Evolutionary conservation across 495 filamentous ascomycete species (phyloP).

Genomic region (Aspergillus wentii): DNA sequence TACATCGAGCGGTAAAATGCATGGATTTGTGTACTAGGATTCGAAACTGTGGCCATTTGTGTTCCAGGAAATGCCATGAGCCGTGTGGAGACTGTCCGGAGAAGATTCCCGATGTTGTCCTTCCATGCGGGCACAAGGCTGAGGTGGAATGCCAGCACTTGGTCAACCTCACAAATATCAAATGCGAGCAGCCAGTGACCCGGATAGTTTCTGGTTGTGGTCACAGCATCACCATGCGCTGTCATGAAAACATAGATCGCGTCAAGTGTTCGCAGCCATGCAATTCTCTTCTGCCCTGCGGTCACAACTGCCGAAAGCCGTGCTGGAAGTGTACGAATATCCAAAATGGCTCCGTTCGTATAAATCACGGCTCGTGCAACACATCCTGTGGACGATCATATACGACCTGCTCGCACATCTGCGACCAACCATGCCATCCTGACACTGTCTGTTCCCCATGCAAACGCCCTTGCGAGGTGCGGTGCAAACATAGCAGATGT

Average conservation of each 20-base stretch:
- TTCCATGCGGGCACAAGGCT: conserved; percentile 56
- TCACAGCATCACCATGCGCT: conserved; percentile 48
- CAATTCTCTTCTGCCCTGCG: conserved; percentile 44
- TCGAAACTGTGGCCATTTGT: conserved; percentile 56
- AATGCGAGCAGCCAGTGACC: conserved; percentile 34
- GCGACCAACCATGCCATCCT: conserved; percentile 50
- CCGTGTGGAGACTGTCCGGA: conserved; percentile 31
- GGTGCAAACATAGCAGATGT: conserved; percentile 59
- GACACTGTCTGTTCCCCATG: conserved; percentile 52
- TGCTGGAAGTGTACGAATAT: conserved; percentile 47
- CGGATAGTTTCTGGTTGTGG: conserved; percentile 46
- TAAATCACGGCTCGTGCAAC: conserved; percentile 47
- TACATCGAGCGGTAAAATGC: conserved; percentile 62
- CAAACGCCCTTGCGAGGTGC: conserved; percentile 50
- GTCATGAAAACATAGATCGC: conserved; percentile 37
- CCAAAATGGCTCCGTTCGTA: conserved; percentile 15
- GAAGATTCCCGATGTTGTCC: conserved; percentile 41
- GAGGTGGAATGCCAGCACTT: too few species aligned
- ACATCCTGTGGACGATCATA: conserved; percentile 49
- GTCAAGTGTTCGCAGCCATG: conserved; percentile 47
- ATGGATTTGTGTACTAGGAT: conserved; percentile 54
- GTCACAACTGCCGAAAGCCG: conserved; percentile 51
- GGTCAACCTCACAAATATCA: conserved; percentile 24
- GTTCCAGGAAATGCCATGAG: conserved; percentile 43
- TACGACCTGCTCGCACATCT: conserved; percentile 55